phyloP scores from a whole-genome alignment of 805 yeast species.

The Metschnikowia vanudenii region DNA sequence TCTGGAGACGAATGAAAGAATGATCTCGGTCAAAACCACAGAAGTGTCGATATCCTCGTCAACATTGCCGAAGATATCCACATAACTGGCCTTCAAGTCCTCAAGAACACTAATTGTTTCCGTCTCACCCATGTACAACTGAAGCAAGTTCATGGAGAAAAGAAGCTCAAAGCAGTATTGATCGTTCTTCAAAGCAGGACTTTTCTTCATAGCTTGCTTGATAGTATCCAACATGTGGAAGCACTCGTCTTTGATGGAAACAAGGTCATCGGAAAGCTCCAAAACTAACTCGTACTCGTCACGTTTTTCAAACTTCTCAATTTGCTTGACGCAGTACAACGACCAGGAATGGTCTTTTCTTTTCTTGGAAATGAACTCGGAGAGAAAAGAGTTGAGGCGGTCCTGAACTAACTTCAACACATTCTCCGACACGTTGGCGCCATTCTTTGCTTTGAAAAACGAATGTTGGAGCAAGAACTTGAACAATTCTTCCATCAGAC shows the following conservation, averaged over 20 bases:
- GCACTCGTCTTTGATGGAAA: slow-evolving; percentile 47
- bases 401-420: slow-evolving; percentile 51
- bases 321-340: slow-evolving; percentile 44
- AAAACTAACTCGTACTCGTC: slow-evolving; percentile 22
- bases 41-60: slow-evolving; percentile 31
- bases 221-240: slow-evolving; percentile 42
- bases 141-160: slow-evolving; percentile 73
- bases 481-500: slow-evolving; percentile 37
- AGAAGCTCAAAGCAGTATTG: slow-evolving; percentile 70
- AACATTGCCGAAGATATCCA: slow-evolving; percentile 34
- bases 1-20: slow-evolving; percentile 44
- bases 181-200: slow-evolving; percentile 34
- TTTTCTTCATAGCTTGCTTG: slow-evolving; percentile 20
- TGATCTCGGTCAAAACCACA: slow-evolving; percentile 41
- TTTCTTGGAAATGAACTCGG: slow-evolving; percentile 50
- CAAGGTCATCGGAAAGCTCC: slow-evolving; percentile 60
- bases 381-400: slow-evolving; percentile 64
- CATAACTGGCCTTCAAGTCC: slow-evolving; percentile 66
- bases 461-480: slow-evolving; percentile 40
- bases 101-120: slow-evolving; percentile 75
- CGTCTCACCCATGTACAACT: slow-evolving; percentile 70
- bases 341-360: slow-evolving; percentile 62
- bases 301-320: slow-evolving; percentile 26
- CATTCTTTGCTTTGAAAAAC: slow-evolving; percentile 32
- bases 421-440: slow-evolving; percentile 27